Conservation (phyloP, 148 eudicot genomes). For the Amaranthus cruentus region DNA sequence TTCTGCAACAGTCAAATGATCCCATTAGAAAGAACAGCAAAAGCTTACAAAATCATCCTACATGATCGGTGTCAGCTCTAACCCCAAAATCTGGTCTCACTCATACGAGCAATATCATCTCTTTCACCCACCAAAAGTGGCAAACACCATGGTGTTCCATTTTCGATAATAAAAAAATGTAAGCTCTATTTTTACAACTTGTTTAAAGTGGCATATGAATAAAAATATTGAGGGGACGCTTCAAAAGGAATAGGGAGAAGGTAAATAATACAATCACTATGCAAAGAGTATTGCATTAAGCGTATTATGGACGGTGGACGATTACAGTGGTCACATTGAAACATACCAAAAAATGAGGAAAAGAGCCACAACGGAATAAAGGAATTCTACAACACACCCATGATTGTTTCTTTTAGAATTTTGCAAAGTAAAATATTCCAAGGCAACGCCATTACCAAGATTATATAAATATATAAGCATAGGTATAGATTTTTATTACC, state of each 20-base stretch:
- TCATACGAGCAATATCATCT: no score
- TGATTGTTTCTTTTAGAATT: no score
- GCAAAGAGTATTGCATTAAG: no score
- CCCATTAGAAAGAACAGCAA: slow-evolving; percentile 10
- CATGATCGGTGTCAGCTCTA: no score
- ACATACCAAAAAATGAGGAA: background rate
- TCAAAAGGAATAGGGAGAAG: no score
- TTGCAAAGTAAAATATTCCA: no score
- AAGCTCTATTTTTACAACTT: no score
- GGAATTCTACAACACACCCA: background rate
- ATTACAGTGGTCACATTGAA: background rate
- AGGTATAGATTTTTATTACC: slow-evolving; percentile 40
- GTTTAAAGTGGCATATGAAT: no score
- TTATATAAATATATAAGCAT: background rate
- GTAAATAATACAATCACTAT: no score
- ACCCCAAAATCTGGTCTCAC: no score
- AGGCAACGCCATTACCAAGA: background rate
- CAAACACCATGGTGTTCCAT: background rate
- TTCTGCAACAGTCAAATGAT: slow-evolving; percentile 42
- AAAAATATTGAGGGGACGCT: no score
- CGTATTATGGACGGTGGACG: background rate
- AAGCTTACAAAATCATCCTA: background rate
- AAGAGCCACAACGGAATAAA: background rate
- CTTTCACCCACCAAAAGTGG: background rate
- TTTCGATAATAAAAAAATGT: no score